These are phyloP conservation scores for Plenodomus tracheiphilus DNA, from an alignment of 2,329 filamentous ascomycete species.

Conservation along the genomic window DNA sequence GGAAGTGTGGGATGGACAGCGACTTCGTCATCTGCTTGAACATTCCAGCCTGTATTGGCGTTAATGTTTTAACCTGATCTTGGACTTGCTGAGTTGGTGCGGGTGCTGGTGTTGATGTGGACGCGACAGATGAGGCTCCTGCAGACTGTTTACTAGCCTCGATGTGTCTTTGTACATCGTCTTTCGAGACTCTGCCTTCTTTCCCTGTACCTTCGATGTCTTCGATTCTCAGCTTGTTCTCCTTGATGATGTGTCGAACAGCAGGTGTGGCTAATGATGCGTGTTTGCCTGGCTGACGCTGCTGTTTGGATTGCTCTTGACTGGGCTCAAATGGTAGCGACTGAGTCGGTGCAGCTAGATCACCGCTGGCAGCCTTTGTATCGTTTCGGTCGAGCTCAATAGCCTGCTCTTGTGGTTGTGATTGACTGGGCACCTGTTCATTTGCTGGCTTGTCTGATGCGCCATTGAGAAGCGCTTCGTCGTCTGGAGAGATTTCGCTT, in stretches of 20 bases:
- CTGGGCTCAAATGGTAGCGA: conserved; percentile 25
- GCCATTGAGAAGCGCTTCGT: conserved; percentile 50
- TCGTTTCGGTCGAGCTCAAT: conserved; percentile 40
- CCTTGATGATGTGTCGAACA: conserved; percentile 83
- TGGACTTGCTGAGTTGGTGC: conserved; percentile 37
- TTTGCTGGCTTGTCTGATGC: conserved; percentile 31
- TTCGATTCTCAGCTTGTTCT: conserved; percentile 75
- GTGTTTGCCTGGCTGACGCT: conserved; percentile 61
- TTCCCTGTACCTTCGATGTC: conserved; percentile 83
- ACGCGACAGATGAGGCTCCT: conserved; percentile 22
- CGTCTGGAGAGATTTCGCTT: conserved; percentile 69
- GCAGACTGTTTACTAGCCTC: conserved; percentile 25
- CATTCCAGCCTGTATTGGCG: conserved; percentile 86
- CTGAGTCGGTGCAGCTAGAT: conserved; percentile 18
- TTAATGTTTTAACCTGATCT: conserved; percentile 72
- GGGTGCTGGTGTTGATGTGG: conserved; percentile 34
- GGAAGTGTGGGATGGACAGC: conserved; percentile 88
- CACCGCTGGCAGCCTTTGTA: conserved; percentile 31
- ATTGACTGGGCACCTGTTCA: conserved; percentile 20
- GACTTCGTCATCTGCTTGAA: conserved; percentile 97
- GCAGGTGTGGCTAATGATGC: conserved; percentile 85
- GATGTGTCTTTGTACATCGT: conserved; percentile 69
- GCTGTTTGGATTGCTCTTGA: conserved; percentile 19
- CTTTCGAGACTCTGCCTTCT: conserved; percentile 88
- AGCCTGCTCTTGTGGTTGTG: conserved; percentile 20